Percentiles rank a stretch among this genome's conserved stretches.
phyloP scores from a whole-genome alignment of 1,284 basidiomycete species.

The Amylostereum areolatum region DNA sequence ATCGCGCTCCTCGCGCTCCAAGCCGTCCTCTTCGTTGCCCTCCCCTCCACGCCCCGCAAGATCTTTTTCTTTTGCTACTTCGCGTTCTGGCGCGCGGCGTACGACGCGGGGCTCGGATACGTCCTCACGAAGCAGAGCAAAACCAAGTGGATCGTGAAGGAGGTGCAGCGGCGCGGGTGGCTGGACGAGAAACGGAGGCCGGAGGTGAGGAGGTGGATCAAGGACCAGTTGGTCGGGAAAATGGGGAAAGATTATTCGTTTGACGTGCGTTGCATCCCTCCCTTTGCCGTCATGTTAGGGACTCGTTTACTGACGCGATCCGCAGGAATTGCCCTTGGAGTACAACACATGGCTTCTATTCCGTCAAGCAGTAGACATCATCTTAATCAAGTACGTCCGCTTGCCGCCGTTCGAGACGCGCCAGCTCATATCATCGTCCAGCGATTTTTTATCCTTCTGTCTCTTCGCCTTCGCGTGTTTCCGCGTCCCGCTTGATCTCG shows the following conservation, averaged over 20 bases:
- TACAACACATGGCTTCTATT: constrained; percentile 93
- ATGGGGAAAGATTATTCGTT: constrained; percentile 95
- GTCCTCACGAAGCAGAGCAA: constrained; percentile 93
- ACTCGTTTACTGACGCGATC: constrained; percentile 2
- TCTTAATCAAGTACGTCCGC: constrained; percentile 80
- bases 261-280: constrained; percentile 55
- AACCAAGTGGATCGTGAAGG: constrained; percentile 85
- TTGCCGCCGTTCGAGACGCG: neutral
- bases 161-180: constrained; percentile 81
- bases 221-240: constrained; percentile 82
- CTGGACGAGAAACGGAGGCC: constrained; percentile 71
- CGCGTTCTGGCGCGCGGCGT: constrained; percentile 88
- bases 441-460: constrained; percentile 93
- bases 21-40: constrained; percentile 66
- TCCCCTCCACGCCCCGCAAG: constrained; percentile 52
- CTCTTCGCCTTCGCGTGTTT: constrained; percentile 93
- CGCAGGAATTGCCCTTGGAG: constrained; percentile 71
- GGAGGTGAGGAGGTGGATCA: constrained; percentile 74
- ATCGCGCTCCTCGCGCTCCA: constrained; percentile 76
- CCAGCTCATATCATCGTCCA: constrained; percentile 27
- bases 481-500: constrained; percentile 76
- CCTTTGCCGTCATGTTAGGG: constrained; percentile 4
- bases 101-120: constrained; percentile 93
- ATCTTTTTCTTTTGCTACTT: constrained; percentile 84
- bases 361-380: constrained; percentile 89